Base-by-base conservation (phyloP, 495 filamentous ascomycete species). In the Cudoniella acicularis region DNA sequence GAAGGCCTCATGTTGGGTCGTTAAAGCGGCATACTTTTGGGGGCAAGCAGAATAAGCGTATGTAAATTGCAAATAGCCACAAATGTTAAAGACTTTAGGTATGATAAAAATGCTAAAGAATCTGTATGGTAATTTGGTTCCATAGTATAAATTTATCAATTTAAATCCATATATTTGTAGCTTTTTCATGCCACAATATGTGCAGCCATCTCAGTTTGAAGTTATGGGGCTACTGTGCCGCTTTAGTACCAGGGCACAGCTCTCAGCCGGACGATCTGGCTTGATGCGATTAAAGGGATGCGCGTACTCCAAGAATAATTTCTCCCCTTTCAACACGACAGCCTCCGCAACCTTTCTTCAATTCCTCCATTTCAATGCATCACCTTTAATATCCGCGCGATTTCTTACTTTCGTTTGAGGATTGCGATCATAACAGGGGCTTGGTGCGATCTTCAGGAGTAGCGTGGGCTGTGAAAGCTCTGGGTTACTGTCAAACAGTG, bases 331-430 rank as follows among this genome's bases (percentile, higher is more conserved):
- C 36, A 30, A 6, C 56, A 48, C 53, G 54, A 22, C 45, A 27
- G 54, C 51, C 49, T 47, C 41, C 22, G 30, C 10, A 57, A 51
- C n/a, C 52, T 36, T 42, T 45, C 41, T 16, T 41, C 22, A 49
- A 24, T 22, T 25, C 42, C 49, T 52, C 40, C 17, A 52, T 25
- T 67, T 63, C 60, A 27, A 67, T 66, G 61, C 43, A 60, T 22
- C 47, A 50, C 50, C 63, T 67, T 67, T 67, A 61, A 67, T 63
- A 56, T 55, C 36, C 24, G 54, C 56, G 49, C 56, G 57, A 60
- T 49, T 67, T 61, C 57, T 61, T 63, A 57, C 60, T 59, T 63
- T 67, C 64, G 20, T 45, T 67, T 63, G 41, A 60, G 16, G 48
- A 42, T 46, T 56, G 60, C 54, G 46, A 66, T 36, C n/a, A 57